A percentile compares a stretch with the other conserved stretches of the same genome.
phyloP scores from a whole-genome alignment of 805 yeast species.

The Helenozyma baotianmanensis region DNA sequence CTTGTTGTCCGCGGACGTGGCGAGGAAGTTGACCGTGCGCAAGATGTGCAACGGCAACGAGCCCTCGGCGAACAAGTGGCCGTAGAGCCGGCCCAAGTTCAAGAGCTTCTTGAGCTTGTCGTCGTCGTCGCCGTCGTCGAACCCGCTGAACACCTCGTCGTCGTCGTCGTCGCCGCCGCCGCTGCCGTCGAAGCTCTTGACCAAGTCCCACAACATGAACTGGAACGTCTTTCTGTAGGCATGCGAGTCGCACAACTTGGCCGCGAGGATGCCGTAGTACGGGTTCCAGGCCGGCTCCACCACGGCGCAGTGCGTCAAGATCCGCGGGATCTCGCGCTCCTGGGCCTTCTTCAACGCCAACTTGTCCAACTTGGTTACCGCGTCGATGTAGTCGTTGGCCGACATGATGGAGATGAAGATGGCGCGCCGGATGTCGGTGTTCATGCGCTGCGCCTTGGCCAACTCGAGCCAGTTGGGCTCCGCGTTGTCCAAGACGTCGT shows the following conservation, averaged over 20 bases:
- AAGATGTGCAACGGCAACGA: slow-evolving; percentile 69
- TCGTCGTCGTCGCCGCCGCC: slow-evolving; percentile 40
- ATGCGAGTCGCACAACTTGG: slow-evolving; percentile 71
- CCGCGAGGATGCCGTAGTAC: slow-evolving; percentile 77
- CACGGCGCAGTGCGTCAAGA: slow-evolving; percentile 79
- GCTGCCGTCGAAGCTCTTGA: slow-evolving; percentile 58
- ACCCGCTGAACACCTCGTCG: slow-evolving; percentile 37
- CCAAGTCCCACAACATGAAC: slow-evolving; percentile 82
- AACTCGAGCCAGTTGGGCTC: slow-evolving; percentile 87
- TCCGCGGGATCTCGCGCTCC: slow-evolving; percentile 80
- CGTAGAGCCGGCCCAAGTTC: slow-evolving; percentile 79
- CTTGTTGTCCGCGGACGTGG: slow-evolving; percentile 57
- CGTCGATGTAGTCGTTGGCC: slow-evolving; percentile 87
- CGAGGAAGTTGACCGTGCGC: slow-evolving; percentile 67
- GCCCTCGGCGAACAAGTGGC: slow-evolving; percentile 68
- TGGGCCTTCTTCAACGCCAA: slow-evolving; percentile 73
- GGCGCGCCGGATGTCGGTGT: slow-evolving; percentile 92
- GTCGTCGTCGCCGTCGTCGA: slow-evolving; percentile 44
- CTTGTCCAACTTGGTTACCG: slow-evolving; percentile 76
- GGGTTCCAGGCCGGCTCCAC: slow-evolving; percentile 85
- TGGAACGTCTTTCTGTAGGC: slow-evolving; percentile 79
- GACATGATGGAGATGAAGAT: slow-evolving; percentile 94
- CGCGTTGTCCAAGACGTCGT: slow-evolving; percentile 59
- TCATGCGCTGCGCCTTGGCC: slow-evolving; percentile 86
- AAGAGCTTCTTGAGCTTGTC: slow-evolving; percentile 53